Evolutionary conservation across 305 asterid genomes (phyloP).

Genomic region (Lippia alba): DNA sequence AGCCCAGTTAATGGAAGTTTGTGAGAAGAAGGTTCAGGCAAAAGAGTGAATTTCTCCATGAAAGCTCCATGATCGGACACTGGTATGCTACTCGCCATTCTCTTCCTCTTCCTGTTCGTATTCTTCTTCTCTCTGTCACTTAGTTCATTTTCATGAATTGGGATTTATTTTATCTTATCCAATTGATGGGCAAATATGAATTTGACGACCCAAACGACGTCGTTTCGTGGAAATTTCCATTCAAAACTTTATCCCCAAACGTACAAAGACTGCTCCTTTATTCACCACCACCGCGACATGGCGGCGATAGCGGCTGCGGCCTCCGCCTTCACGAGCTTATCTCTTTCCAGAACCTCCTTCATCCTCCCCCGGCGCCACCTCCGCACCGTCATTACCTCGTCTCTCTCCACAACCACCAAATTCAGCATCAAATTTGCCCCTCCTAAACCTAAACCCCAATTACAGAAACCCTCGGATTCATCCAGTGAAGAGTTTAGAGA

Average conservation of each 20-base stretch:
- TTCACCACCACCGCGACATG: constrained; percentile 48
- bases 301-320: constrained; percentile 75
- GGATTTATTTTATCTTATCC: constrained; percentile 18
- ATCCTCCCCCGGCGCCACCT: constrained; percentile 57
- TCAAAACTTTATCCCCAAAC: constrained; percentile 22
- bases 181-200: background rate
- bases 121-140: constrained; percentile 5
- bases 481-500: constrained; percentile 42
- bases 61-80: constrained; percentile 65
- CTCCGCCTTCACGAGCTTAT: constrained; percentile 58
- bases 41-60: constrained; percentile 65
- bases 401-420: constrained; percentile 57
- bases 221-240: background rate
- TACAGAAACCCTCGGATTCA: constrained; percentile 34
- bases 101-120: constrained; percentile 29
- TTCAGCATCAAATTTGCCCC: constrained; percentile 76
- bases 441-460: constrained; percentile 60
- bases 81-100: constrained; percentile 33
- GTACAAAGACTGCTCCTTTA: background rate
- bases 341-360: constrained; percentile 49
- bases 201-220: background rate
- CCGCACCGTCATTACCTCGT: constrained; percentile 50
- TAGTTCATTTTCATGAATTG: background rate
- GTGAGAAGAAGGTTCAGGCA: constrained; percentile 47
- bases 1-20: constrained; percentile 62